Base-by-base conservation (phyloP, 164 flowering plant genomes). In the Hamamelis virginiana region DNA sequence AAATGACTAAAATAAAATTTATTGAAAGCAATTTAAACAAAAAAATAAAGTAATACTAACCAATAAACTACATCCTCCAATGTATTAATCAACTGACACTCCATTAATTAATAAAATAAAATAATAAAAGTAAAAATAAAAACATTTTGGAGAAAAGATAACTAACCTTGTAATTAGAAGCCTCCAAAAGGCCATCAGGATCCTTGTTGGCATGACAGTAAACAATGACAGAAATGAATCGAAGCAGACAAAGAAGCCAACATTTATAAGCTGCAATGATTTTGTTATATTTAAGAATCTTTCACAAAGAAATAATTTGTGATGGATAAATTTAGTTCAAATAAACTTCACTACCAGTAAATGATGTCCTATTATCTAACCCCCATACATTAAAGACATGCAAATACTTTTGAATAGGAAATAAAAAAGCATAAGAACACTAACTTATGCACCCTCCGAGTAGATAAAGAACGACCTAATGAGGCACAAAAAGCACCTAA, bases 181-280 rank as follows among this genome's bases (percentile, higher is more conserved):
- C 74, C 85, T 93, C 95, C 95, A 89, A 3, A 80, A 16, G 19
- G 79, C 78, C 78, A 86, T 68, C 78, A 85, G 16, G 41, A 91
- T 78, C 76, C 97, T 84, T 61, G 89, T 82, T 68, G 99, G 99
- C 97, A 93, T 96, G 77, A 96, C 82, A 51, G 97, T 96, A 59
- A 96, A 72, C 78, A 93, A 72, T 66, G 99, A 90, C 33, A 96
- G 75, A 79, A 96, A 96, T 52, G 99, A 91, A 79, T 96, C 92
- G 58, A 93, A 72, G 78, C 99, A 96, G 60, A 96, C 98, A 78
- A 92, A 89, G 82, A 87, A 86, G 70, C 99, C 99, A 66, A 91
- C 89, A 76, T 89, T 80, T 75, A 95, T 92, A 56, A 95, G 91
- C 99, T 95, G 98, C 89, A 88, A 71, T 3, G 26, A 66, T 4